Evolutionary conservation across 2,329 filamentous ascomycete genomes (phyloP), one percentile per base, ranked within the genome.

Genomic region (Penicillium sp.): DNA sequence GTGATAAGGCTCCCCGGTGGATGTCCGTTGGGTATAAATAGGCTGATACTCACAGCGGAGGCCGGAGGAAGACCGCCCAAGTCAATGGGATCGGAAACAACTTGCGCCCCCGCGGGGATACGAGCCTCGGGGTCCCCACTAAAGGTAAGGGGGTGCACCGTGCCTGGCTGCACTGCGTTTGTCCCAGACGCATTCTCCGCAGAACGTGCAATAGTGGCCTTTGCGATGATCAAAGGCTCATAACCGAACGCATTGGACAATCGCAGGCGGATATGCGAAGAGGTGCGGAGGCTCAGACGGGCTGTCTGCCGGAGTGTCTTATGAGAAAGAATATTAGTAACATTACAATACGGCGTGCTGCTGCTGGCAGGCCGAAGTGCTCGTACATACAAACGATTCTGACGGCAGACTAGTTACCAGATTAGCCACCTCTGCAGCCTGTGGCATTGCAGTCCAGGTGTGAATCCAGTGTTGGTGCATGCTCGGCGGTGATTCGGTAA

Each of bases 401-500:
- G 81, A 80, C 9, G 85, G 85, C 20, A 88, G 74, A 61, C 88
- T 88, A 47, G 71, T 75, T 9, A 77, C 79, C 20, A 88, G 74
- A 61, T 88, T 88, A 47, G 71, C 75, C 9, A 77, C 79, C 64
- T 88, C 85, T 1, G 83, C 83, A 42, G 86, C 71, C 65, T 88
- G 84, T 0, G 84, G 84, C 84, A 87, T 87, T 2, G 83, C 77
- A 0, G 82, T 81, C 85, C 85, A 88, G 1, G 81, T 83, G 60
- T 81, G 79, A 14, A 86, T 77, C 84, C 84, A 87, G 60, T 82
- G 79, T 2, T 42, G 30, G 16, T 14, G 3, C 21, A 2, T 12
- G 6, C 8, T 42, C 5, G n/a, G 40, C n/a, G 40, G 5, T 2
- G 45, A 21, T 42, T 42, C 38, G 23, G n/a, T 5, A 18, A n/a